Conservation (phyloP, 441 rosid species). For the Flueggea neowawraea region DNA sequence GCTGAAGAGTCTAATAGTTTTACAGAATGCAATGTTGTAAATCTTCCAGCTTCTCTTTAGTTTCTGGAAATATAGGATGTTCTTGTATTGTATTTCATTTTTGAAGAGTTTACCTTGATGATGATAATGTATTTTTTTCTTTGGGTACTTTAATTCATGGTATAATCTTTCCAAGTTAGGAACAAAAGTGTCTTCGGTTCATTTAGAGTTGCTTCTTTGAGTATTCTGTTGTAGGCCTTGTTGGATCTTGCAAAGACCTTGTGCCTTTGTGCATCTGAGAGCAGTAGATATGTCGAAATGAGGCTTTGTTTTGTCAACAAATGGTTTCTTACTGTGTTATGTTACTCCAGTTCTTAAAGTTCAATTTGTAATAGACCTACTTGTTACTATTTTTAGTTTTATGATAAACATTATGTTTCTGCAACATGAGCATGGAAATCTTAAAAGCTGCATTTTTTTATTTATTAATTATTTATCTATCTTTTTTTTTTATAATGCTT, state of each 20-base stretch:
- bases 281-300: no score
- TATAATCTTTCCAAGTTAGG: constrained; percentile 1
- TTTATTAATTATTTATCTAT: no score
- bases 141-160: background rate
- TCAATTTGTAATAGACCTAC: no score
- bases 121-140: constrained; percentile 11
- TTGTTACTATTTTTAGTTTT: no score
- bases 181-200: constrained; percentile 4
- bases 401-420: no score
- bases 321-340: no score
- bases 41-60: constrained; percentile 14
- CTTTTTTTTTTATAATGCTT: no score
- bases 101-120: constrained; percentile 12
- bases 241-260: constrained; percentile 5
- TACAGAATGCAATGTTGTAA: constrained; percentile 25
- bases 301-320: no score
- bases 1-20: constrained; percentile 27
- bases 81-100: constrained; percentile 13
- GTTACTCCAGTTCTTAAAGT: no score
- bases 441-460: no score
- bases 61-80: constrained; percentile 16
- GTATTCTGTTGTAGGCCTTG: background rate
- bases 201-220: background rate
- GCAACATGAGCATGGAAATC: no score
- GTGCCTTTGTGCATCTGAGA: background rate